A percentile compares a stretch with the other conserved stretches of the same genome.
Evolutionary conservation across 495 filamentous ascomycete species (phyloP).

Genomic region (Tuber melanosporum): DNA sequence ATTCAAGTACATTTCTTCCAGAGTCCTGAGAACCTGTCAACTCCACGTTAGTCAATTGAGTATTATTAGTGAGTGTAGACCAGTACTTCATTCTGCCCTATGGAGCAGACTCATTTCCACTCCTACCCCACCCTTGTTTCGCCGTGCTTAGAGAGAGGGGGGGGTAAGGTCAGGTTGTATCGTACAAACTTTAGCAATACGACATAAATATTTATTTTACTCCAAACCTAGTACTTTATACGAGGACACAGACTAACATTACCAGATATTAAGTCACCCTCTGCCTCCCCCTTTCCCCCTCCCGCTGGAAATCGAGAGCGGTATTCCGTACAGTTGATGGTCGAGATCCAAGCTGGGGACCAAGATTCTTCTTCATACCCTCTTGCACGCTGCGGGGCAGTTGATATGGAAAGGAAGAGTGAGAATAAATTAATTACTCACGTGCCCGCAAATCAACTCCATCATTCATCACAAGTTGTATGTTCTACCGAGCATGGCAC

Average conservation of each 20-base stretch:
- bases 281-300: too few species aligned
- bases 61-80: not conserved
- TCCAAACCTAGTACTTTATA: not conserved
- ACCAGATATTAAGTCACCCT: not conserved
- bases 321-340: too few species aligned
- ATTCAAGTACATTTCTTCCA: not conserved
- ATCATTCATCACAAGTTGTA: not conserved
- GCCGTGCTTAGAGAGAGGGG: not conserved
- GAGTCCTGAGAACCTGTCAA: not conserved
- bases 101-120: not conserved
- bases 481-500: too few species aligned
- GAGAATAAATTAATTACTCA: not conserved
- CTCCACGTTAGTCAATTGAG: not conserved
- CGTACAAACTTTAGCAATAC: too few species aligned
- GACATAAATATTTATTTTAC: too few species aligned
- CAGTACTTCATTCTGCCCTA: not conserved
- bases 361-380: not conserved
- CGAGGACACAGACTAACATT: not conserved
- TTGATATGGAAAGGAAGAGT: not conserved
- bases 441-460: not conserved
- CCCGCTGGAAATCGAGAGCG: too few species aligned
- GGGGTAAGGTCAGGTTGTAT: not conserved
- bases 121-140: not conserved
- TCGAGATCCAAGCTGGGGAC: too few species aligned
- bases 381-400: not conserved